Conservation (phyloP, 176 grass and related monocot genomes). For the Dendrocalamus sinicus region DNA sequence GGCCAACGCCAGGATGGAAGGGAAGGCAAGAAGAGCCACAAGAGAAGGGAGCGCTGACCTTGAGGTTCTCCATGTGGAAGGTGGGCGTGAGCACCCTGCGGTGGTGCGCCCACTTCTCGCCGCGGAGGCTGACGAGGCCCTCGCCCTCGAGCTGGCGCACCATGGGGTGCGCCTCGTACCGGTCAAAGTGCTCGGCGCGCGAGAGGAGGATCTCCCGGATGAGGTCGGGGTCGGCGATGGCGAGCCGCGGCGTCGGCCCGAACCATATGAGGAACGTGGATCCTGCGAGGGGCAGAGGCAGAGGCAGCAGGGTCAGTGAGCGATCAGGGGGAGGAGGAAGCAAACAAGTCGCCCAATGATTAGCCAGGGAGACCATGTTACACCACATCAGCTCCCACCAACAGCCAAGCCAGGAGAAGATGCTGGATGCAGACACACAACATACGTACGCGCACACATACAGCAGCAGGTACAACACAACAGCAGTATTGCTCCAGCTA, state of each 20-base stretch:
- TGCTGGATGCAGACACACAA: slow-evolving; percentile 14
- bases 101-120: slow-evolving; percentile 91
- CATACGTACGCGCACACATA: not conserved
- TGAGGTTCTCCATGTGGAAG: slow-evolving; percentile 97
- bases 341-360: slow-evolving; percentile 44
- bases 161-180: slow-evolving; percentile 94
- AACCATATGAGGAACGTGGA: slow-evolving; percentile 95
- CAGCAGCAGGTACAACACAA: not conserved
- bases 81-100: slow-evolving; percentile 84
- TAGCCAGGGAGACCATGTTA: slow-evolving; percentile 46
- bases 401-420: slow-evolving; percentile 20
- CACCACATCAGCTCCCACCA: slow-evolving; percentile 53
- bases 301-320: slow-evolving; percentile 21
- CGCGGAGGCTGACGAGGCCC: slow-evolving; percentile 88
- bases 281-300: slow-evolving; percentile 42
- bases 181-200: slow-evolving; percentile 83
- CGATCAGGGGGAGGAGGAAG: not conserved
- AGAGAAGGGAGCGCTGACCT: slow-evolving; percentile 35
- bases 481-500: not conserved
- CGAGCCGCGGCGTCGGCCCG: slow-evolving; percentile 81
- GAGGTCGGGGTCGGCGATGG: slow-evolving; percentile 88
- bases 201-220: slow-evolving; percentile 91
- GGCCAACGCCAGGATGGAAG: not conserved
- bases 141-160: slow-evolving; percentile 97
- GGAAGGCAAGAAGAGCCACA: not conserved